Base-by-base conservation (phyloP, 2,329 filamentous ascomycete species). In the Nemania sp. region DNA sequence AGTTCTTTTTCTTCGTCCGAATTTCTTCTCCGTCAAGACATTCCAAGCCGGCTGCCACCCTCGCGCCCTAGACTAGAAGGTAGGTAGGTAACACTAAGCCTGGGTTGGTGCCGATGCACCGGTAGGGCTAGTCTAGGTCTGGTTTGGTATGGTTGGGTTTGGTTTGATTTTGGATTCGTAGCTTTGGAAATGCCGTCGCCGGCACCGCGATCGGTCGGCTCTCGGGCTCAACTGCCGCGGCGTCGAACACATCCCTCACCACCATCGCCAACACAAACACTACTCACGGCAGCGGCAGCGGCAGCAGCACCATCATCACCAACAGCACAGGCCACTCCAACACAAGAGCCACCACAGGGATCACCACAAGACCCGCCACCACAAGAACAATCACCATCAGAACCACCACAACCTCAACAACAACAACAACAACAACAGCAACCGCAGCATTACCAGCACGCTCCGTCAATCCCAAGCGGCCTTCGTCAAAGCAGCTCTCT, bases 401-500 rank as follows among this genome's bases (percentile, higher is more conserved):
- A 15, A 26, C 35, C 52, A 38, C 38, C 35, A 35, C 35, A 18
- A 22, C n/a, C n/a, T n/a, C n/a, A n/a, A n/a, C n/a, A n/a, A n/a
- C n/a, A n/a, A n/a, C n/a, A n/a, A n/a, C n/a, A n/a, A n/a, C n/a
- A n/a, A n/a, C n/a, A n/a, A n/a, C n/a, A n/a, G n/a, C 22, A 35
- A 7, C 67, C 69, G 13, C 68, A 68, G 29, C 58, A 68, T 27
- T 72, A 75, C 57, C 70, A 76, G 45, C 76, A 77, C 64, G 69
- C 73, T 29, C 77, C 77, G 53, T 59, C 67, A 22, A 79, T 72
- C 4, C 77, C 77, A 38, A 78, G 77, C 54, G 70, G 70, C 22
- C 76, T 79, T 52, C 77, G 77, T 15, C 73, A 76, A 65, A 78
- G 76, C 62, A 73, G 71, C 41, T 77, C 76, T 10, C 55, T 73